Percentiles rank a stretch among this genome's conserved stretches.
These are phyloP conservation scores for Aspergillus unguis DNA, from an alignment of 2,329 filamentous ascomycete species.

Conservation along the genomic window DNA sequence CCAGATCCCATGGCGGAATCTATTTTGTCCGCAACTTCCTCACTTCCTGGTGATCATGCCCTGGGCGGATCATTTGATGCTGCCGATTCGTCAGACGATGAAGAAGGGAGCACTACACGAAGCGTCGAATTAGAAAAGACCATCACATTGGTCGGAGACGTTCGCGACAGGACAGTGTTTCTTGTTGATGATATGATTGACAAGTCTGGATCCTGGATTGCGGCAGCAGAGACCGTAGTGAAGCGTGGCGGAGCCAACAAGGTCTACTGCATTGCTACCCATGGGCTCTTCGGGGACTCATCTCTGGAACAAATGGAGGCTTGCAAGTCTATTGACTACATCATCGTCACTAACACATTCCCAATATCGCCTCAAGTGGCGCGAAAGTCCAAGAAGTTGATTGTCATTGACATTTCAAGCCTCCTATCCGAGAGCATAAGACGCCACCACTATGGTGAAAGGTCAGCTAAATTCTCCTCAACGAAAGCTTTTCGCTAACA, in stretches of 20 bases:
- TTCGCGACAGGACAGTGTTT: conserved; percentile 81
- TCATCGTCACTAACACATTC: conserved; percentile 96
- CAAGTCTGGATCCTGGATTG: conserved; percentile 94
- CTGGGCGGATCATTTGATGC: conserved; percentile 83
- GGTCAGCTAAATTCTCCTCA: conserved; percentile 58
- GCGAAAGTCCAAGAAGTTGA: conserved; percentile 72
- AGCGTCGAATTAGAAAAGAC: conserved; percentile 83
- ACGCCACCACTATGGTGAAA: conserved; percentile 92
- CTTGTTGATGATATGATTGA: conserved; percentile 99
- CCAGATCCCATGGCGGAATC: conserved; percentile 84
- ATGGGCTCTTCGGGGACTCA: conserved; percentile 89
- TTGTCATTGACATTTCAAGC: conserved; percentile 83
- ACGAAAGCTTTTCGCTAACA: conserved; percentile 17
- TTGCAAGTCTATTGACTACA: conserved; percentile 89
- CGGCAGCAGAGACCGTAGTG: conserved; percentile 91
- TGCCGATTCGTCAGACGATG: conserved; percentile 87
- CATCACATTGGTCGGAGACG: conserved; percentile 95
- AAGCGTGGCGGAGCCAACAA: conserved; percentile 88
- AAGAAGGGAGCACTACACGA: conserved; percentile 56
- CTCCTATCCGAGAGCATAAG: conserved; percentile 89
- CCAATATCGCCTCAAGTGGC: conserved; percentile 76
- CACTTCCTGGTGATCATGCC: conserved; percentile 64
- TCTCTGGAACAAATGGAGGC: conserved; percentile 84
- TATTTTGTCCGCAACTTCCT: conserved; percentile 76
- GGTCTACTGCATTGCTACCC: conserved; percentile 96